A percentile compares a stretch with the other conserved stretches of the same genome.
Conservation (phyloP, 2,329 filamentous ascomycete genomes). For the Neonectria punicea region DNA sequence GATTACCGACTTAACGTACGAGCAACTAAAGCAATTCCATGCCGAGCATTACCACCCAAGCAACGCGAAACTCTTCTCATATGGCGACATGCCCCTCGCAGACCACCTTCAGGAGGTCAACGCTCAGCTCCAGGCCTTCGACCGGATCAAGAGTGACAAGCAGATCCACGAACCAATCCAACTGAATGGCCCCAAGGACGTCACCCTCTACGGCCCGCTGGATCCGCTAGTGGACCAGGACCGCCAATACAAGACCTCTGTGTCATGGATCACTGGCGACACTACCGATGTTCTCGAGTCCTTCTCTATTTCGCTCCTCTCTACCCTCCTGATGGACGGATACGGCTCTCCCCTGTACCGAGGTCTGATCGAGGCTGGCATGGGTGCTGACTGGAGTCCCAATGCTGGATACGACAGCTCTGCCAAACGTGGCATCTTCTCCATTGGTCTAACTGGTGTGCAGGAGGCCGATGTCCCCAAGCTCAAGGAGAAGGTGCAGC, state of each 20-base stretch:
- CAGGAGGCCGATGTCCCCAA: conserved; percentile 80
- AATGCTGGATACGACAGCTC: conserved; percentile 92
- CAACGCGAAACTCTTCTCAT: conserved; percentile 95
- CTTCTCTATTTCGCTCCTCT: conserved; percentile 85
- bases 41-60: conserved; percentile 95
- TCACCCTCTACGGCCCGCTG: conserved; percentile 81
- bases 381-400: conserved; percentile 93
- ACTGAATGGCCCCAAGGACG: conserved; percentile 73
- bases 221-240: conserved; percentile 88
- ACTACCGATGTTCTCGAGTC: conserved; percentile 85
- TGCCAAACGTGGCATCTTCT: conserved; percentile 83
- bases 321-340: conserved; percentile 87
- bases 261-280: conserved; percentile 91
- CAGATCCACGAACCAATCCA: conserved; percentile 82
- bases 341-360: conserved; percentile 95
- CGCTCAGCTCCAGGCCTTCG: conserved; percentile 77
- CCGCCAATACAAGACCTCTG: conserved; percentile 92
- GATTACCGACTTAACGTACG: conserved; percentile 94
- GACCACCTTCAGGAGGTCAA: conserved; percentile 86
- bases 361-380: conserved; percentile 85
- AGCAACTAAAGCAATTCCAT: conserved; percentile 89
- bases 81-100: conserved; percentile 88
- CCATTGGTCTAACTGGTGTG: conserved; percentile 90
- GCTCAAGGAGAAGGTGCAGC: conserved; percentile 78
- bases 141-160: conserved; percentile 73